These are phyloP conservation scores for Suillus luteus DNA, from an alignment of 768 basidiomycete species.

Conservation along the genomic window DNA sequence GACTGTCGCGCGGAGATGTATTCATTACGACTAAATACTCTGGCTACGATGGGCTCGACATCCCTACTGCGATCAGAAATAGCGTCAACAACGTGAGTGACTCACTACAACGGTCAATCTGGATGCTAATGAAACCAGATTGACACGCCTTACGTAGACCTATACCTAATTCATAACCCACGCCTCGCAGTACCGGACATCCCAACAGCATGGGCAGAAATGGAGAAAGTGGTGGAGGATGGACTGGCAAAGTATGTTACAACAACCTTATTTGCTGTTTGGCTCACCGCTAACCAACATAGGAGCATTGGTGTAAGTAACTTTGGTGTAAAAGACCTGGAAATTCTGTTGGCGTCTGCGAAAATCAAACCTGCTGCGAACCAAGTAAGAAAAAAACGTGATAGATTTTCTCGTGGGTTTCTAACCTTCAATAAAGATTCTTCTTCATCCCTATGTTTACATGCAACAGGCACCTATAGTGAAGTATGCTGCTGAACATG, in stretches of 20 bases:
- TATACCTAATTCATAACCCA: slow-evolving; percentile 71
- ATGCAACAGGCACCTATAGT: slow-evolving; percentile 53
- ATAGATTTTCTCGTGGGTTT: background rate
- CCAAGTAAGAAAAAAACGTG: slow-evolving; percentile 47
- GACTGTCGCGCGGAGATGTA: slow-evolving; percentile 54
- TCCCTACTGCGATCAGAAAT: slow-evolving; percentile 55
- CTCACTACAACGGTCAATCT: background rate
- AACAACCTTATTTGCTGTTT: slow-evolving; percentile 9
- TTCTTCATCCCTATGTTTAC: slow-evolving; percentile 72
- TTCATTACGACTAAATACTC: slow-evolving; percentile 72
- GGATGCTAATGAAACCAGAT: slow-evolving; percentile 41
- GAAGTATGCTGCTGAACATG: slow-evolving; percentile 55
- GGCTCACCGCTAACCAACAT: background rate
- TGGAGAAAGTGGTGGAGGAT: slow-evolving; percentile 58
- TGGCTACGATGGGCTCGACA: slow-evolving; percentile 49
- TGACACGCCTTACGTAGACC: slow-evolving; percentile 63
- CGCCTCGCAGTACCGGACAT: slow-evolving; percentile 57
- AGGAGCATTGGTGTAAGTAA: slow-evolving; percentile 79
- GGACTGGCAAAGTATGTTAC: slow-evolving; percentile 54
- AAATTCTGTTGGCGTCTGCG: slow-evolving; percentile 55
- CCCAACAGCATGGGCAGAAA: slow-evolving; percentile 60
- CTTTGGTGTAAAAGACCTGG: slow-evolving; percentile 56
- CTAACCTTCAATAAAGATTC: slow-evolving; percentile 46
- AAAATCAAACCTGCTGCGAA: slow-evolving; percentile 68
- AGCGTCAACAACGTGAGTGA: slow-evolving; percentile 55